Base-by-base conservation (phyloP, 2,329 filamentous ascomycete species). In the Pestalotiopsis sp. region DNA sequence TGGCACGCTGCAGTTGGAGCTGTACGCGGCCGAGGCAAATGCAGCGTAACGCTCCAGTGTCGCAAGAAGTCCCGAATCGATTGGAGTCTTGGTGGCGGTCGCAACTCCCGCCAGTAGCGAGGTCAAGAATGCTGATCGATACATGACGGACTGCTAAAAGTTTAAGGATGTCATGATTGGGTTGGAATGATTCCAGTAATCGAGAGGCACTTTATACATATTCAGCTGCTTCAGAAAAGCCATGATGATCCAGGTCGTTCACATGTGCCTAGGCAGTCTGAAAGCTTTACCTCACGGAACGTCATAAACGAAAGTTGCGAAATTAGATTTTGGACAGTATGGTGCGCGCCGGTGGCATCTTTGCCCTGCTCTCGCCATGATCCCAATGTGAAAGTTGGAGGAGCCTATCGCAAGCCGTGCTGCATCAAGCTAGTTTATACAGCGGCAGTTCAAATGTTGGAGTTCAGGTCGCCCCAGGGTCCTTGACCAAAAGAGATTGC, bases 1-100 rank as follows among this genome's bases (percentile, higher is more conserved):
- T 56, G 63, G 63, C 17, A 31, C 17, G n/a, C 9, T 23, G 36
- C 63, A 66, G 49, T 57, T 25, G 7, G 63, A 66, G 45, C 63
- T 66, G 23, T 66, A 66, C 2, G 63, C 36, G 3, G 63, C 63
- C 23, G 63, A 66, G 14, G 63, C 63, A 39, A 66, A 66, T 2
- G 63, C 49, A 23, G 63, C 63, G 23, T 66, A 66, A 27, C 63
- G 63, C 13, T 66, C 39, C 5, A 66, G 52, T 25, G 13, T 38
- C 17, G 63, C 49, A 9, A 66, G 63, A 11, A 58, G 25, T 49
- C 11, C 45, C n/a, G 41, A 12, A 20, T 66, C 63, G 4, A 66
- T 36, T 17, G 41, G 63, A 11, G 63, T 66, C 63, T 66, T 66
- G 25, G n/a, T 13, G 3, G 60, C 12, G 60, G n/a, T 20, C 9